A percentile compares a stretch with the other conserved stretches of the same genome.
Conservation (phyloP, 2,329 filamentous ascomycete species). For the Penicillium sp. region DNA sequence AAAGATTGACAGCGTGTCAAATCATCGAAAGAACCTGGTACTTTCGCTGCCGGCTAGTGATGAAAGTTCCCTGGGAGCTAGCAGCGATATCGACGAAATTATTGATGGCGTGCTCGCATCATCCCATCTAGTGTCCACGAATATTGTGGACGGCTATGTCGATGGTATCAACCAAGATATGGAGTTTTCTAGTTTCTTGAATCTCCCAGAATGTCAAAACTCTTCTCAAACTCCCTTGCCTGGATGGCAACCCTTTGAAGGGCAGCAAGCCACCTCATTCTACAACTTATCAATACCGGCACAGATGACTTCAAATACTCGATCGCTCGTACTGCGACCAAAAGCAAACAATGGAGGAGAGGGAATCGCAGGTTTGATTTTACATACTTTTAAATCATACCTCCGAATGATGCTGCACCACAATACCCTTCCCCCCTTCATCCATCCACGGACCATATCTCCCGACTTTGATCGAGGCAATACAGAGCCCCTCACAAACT, state of each 20-base stretch:
- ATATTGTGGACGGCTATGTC: background rate
- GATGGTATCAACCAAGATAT: background rate
- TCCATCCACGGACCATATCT: constrained; percentile 44
- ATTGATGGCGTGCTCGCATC: background rate
- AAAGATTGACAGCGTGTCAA: background rate
- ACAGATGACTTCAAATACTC: constrained; percentile 5
- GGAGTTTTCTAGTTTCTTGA: background rate
- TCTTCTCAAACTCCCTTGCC: background rate
- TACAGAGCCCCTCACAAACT: constrained; percentile 50
- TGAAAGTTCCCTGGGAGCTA: background rate
- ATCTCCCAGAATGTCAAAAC: background rate
- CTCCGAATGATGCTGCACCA: constrained; percentile 50
- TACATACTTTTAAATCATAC: constrained; percentile 52
- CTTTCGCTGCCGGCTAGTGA: background rate
- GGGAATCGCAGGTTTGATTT: constrained; percentile 46
- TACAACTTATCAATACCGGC: constrained; percentile 7
- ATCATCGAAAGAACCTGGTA: background rate
- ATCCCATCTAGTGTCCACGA: background rate
- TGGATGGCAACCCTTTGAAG: background rate
- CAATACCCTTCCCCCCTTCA: constrained; percentile 52
- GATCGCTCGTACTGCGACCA: constrained; percentile 25
- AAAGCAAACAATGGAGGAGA: constrained; percentile 36
- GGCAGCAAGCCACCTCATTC: background rate
- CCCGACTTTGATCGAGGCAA: constrained; percentile 25
- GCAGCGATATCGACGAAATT: background rate